phyloP scores from a whole-genome alignment of 495 filamentous ascomycete genomes.

The Trichoderma gamsii region DNA sequence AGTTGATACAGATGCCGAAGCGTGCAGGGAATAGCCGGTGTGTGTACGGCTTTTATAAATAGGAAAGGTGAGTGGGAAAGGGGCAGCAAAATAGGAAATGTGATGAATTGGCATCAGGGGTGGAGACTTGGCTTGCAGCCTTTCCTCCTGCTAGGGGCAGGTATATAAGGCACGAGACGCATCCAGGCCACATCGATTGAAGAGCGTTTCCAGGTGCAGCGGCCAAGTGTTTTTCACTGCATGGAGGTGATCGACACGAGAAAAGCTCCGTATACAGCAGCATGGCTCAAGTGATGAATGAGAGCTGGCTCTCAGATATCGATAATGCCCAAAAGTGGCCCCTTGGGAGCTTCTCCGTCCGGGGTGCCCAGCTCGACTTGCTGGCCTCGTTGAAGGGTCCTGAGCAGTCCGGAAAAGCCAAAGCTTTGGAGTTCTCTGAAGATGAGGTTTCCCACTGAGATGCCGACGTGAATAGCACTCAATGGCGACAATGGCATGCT shows the following conservation, averaged over 20 bases:
- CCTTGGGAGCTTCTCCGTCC: background rate
- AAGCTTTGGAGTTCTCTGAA: background rate
- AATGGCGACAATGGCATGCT: background rate
- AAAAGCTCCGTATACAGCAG: background rate
- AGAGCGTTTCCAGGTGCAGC: background rate
- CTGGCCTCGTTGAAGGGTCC: background rate
- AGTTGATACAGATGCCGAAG: background rate
- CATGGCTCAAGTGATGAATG: background rate
- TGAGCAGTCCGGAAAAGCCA: background rate
- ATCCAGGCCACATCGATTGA: background rate
- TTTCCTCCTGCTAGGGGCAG: background rate
- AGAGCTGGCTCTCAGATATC: background rate
- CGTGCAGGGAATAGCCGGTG: background rate
- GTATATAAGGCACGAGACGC: background rate
- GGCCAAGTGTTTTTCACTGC: background rate
- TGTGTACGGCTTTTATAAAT: background rate
- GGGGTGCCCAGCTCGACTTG: background rate
- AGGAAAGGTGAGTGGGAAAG: background rate
- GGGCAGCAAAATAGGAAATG: slow-evolving; percentile 7
- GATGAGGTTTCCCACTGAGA: background rate
- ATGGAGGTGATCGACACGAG: background rate
- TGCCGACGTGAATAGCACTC: background rate
- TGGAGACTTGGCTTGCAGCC: background rate
- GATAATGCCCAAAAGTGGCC: background rate
- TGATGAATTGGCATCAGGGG: background rate